Evolutionary conservation across 352 stramenopile genomes (phyloP), one percentile per base, ranked within the genome.

Genomic region (Globisporangium echinulatum): DNA sequence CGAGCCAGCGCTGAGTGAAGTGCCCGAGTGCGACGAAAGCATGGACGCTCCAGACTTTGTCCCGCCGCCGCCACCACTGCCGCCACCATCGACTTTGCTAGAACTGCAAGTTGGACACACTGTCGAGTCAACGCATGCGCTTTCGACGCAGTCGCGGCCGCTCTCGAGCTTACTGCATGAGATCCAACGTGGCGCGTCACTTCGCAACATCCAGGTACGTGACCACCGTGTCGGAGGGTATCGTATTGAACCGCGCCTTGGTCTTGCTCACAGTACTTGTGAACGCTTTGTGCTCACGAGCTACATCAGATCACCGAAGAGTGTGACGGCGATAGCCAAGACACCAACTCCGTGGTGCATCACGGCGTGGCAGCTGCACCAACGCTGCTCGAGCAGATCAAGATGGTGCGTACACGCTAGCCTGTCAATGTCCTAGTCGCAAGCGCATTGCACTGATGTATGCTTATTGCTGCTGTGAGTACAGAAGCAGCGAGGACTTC

Each of bases 311-410:
- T 57, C 19, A n/a, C 10, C 3, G 52, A 57, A 38, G 39, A 57
- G 4, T 9, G 14, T 11, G 10, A 7, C 17, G 42, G 17, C 13
- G 14, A 13, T 4, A 10, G 11, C 39, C 38, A 8, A 7, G 10
- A 14, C n/a, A 13, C 15, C 7, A 5, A 4, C 7, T 11, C 15
- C 9, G 36, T 10, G 9, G n/a, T 2, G 17, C 38, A 13, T 9
- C 17, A 11, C 9, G n/a, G 14, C 8, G 36, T 14, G 5, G 13
- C 9, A 10, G 5, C 17, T 8, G 52, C 52, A 2, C 36, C 58
- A 10, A 75, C 61, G 33, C 63, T 86, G 0, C 65, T 87, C 1
- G 61, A 85, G 19, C 78, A 86, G 58, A 86, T 88, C 49, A 71
- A 71, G 39, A 62, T 70, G 61, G 70, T 77, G 49, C 38, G 46